These are phyloP conservation scores for Liriodendron chinense DNA, from an alignment of 164 flowering plant genomes.

Conservation along the genomic window DNA sequence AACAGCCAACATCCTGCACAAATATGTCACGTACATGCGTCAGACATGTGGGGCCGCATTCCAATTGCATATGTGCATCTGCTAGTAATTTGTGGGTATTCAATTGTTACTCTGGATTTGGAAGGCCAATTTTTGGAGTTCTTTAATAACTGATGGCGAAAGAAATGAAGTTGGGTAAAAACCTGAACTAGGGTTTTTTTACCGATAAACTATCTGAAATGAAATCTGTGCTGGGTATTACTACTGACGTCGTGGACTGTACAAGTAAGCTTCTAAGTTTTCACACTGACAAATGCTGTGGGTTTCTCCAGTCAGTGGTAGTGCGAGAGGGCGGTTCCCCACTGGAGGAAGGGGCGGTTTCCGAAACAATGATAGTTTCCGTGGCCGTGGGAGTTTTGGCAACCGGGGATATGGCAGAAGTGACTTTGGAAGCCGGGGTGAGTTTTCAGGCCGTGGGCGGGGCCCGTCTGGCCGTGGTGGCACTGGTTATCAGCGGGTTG, in stretches of 20 bases:
- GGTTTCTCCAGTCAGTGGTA: slow-evolving; percentile 38
- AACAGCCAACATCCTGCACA: no score
- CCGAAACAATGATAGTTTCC: slow-evolving; percentile 49
- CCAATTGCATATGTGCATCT: no score
- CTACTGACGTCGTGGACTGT: background rate
- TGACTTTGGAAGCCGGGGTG: slow-evolving; percentile 59
- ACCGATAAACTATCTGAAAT: background rate
- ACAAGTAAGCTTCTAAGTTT: background rate
- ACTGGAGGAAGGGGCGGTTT: slow-evolving; percentile 51
- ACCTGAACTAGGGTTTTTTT: no score
- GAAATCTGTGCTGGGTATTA: background rate
- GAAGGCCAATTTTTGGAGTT: background rate
- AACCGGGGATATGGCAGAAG: slow-evolving; percentile 60
- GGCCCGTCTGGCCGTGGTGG: slow-evolving; percentile 41
- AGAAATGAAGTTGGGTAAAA: background rate
- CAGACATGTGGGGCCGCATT: no score
- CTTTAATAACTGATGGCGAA: background rate
- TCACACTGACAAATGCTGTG: slow-evolving; percentile 10
- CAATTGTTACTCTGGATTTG: background rate
- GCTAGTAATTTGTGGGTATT: no score
- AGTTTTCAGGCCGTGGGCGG: slow-evolving; percentile 47
- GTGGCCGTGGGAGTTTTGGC: slow-evolving; percentile 54
- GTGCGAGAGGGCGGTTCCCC: slow-evolving; percentile 55
- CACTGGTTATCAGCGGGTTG: slow-evolving; percentile 47
- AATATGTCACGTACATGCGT: no score